These are phyloP conservation scores for Lodderomyces orthopsilosis DNA, from an alignment of 1,139 yeast species.

Conservation along the genomic window DNA sequence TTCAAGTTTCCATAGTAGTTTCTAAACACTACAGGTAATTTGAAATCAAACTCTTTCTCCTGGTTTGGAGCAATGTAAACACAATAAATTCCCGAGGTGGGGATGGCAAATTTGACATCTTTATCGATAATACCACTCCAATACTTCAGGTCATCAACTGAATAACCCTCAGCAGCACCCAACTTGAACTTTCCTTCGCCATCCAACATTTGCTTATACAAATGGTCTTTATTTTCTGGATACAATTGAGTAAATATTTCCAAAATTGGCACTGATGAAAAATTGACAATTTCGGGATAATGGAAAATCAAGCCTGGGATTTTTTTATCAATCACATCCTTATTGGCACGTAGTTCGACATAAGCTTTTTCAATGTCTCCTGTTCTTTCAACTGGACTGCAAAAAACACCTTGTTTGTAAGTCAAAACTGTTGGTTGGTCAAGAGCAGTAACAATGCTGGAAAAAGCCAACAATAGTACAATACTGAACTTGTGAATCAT, in stretches of 20 bases:
- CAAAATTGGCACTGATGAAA: conserved; percentile 22
- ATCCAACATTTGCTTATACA: conserved; percentile 13
- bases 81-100: conserved; percentile 33
- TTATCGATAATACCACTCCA: conserved; percentile 13
- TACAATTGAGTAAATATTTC: conserved; percentile 15
- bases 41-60: conserved; percentile 11
- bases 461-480: background rate
- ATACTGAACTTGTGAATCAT: background rate
- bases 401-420: conserved; percentile 9
- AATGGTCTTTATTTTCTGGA: conserved; percentile 12
- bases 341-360: conserved; percentile 7
- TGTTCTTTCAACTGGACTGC: conserved; percentile 10
- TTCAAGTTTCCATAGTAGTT: conserved; percentile 31
- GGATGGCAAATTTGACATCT: conserved; percentile 15
- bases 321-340: conserved; percentile 4
- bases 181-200: conserved; percentile 11
- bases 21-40: conserved; percentile 20
- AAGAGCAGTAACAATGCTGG: background rate
- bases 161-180: conserved; percentile 7
- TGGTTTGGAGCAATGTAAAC: conserved; percentile 27
- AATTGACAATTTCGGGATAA: conserved; percentile 23
- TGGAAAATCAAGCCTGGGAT: conserved; percentile 27
- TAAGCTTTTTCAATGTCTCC: conserved; percentile 7
- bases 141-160: conserved; percentile 8
- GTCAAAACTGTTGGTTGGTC: conserved; percentile 11